Percentiles rank a stretch among this genome's conserved stretches.
Evolutionary conservation across 2,329 filamentous ascomycete genomes (phyloP).

Genomic region (Ambrosiella xylebori): DNA sequence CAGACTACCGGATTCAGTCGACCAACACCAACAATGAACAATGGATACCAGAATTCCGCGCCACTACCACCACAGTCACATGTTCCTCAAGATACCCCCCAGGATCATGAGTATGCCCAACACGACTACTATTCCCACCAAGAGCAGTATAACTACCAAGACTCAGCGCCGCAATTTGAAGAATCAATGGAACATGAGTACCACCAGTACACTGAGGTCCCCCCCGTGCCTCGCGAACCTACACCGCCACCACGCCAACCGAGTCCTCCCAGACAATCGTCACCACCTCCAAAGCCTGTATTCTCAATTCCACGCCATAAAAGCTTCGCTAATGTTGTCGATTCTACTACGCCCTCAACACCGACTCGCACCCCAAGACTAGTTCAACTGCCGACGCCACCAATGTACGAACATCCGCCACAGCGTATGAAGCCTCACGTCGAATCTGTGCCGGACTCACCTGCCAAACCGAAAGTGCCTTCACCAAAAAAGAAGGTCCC

Average conservation of each 20-base stretch:
- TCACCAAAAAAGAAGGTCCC: neutral
- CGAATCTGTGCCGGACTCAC: conserved; percentile 11
- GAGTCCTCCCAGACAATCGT: conserved; percentile 19
- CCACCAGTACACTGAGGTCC: conserved; percentile 13
- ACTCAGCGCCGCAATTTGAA: neutral
- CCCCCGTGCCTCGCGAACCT: neutral
- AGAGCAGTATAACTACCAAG: conserved; percentile 21
- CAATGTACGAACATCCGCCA: neutral
- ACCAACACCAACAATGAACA: conserved; percentile 4
- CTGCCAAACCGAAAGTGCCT: neutral
- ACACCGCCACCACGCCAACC: conserved; percentile 18
- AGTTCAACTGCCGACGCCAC: neutral
- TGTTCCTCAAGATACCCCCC: neutral
- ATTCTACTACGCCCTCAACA: neutral
- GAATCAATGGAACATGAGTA: conserved; percentile 13
- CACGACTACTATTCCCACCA: conserved; percentile 23
- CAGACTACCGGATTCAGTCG: conserved; percentile 19
- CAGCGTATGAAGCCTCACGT: conserved; percentile 6
- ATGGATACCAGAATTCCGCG: conserved; percentile 11
- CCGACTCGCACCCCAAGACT: conserved; percentile 2
- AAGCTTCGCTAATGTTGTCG: neutral
- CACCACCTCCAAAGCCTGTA: conserved; percentile 1
- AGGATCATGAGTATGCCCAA: conserved; percentile 13
- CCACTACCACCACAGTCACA: conserved; percentile 19
- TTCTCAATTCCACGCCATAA: conserved; percentile 3